Base-by-base conservation (phyloP, 1,139 yeast species). In the Yamadazyma atlantica region DNA sequence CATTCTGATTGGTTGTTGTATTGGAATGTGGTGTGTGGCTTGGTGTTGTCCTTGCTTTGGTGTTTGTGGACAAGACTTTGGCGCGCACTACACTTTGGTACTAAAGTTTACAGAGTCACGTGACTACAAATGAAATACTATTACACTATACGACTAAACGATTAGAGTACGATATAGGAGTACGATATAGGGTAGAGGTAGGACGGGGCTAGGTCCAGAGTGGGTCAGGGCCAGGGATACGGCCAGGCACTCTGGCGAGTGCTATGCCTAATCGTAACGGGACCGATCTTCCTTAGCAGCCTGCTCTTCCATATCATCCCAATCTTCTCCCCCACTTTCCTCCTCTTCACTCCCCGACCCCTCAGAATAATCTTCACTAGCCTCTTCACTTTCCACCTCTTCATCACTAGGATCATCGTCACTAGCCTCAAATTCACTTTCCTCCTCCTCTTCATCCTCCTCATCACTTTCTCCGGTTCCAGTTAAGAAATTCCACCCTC, bases 401-500 rank as follows among this genome's bases (percentile, higher is more conserved):
- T 84, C 94, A 54, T 84, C 92, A 45, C 80, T 74, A 23, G 90
- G 90, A 53, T 84, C 84, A 21, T 75, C 85, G 46, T 78, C 82
- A 47, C 75, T 64, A 13, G 71, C 81, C 54, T 77, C 80, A 51
- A 79, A 78, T 43, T 79, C 83, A 37, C 77, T 66, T 48, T 78
- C 84, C 46, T 76, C 78, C 29, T 72, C 78, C 38, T 78, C 85
- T 39, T 75, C 82, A 36, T 75, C 84, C 37, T 73, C 80, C 31
- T 71, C 80, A 47, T 77, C 85, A 30, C 78, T 78, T 39, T 78
- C 84, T 9, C 84, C 82, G 30, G 75, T 79, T 22, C 83, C 83
- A 16, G 88, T 83, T 60, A 92, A 77, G 77, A 92, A 88, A 29
- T 81, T 77, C 99, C 99, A 92, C 38, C 98, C 97, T 38, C 98